phyloP scores from a whole-genome alignment of 352 stramenopile genomes.

The Pythium phragmiticola region DNA sequence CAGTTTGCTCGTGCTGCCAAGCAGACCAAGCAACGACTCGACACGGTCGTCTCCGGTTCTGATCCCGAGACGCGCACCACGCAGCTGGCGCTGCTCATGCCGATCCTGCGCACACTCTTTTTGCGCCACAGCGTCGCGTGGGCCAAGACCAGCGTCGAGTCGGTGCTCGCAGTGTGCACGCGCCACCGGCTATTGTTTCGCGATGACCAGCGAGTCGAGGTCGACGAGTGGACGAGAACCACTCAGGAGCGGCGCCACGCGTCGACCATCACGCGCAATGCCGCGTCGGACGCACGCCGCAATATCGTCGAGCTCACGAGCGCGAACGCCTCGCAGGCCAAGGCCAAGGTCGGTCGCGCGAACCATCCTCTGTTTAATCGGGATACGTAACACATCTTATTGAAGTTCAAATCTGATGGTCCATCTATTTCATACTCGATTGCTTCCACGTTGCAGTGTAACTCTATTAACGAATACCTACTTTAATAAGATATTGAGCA shows the following conservation, averaged over 20 bases:
- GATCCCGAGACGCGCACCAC: slow-evolving; percentile 7
- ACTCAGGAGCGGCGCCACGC: slow-evolving; percentile 54
- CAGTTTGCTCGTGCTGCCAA: slow-evolving; percentile 74
- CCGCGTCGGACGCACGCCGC: slow-evolving; percentile 56
- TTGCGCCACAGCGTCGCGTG: slow-evolving; percentile 46
- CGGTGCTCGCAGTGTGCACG: slow-evolving; percentile 50
- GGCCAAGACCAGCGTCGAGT: slow-evolving; percentile 63
- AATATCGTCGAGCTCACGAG: slow-evolving; percentile 49
- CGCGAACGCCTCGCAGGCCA: slow-evolving; percentile 44
- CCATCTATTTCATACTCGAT: neutral
- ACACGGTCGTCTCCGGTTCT: slow-evolving; percentile 23
- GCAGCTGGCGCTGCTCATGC: slow-evolving; percentile 46
- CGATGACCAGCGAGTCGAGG: slow-evolving; percentile 41
- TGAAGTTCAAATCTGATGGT: neutral
- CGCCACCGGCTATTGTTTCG: slow-evolving; percentile 53
- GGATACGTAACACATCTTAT: slow-evolving; percentile 31
- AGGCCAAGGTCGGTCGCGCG: slow-evolving; percentile 50
- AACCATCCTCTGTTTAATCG: slow-evolving; percentile 84
- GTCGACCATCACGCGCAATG: slow-evolving; percentile 32
- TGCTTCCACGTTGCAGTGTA: neutral
- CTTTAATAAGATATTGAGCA: neutral
- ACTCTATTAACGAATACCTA: neutral
- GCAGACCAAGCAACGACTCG: slow-evolving; percentile 50
- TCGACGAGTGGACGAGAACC: slow-evolving; percentile 67
- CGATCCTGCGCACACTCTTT: slow-evolving; percentile 61